Percentiles rank a stretch among this genome's conserved stretches.
phyloP scores from a whole-genome alignment of 768 basidiomycete genomes.

The Boletus speciosus region DNA sequence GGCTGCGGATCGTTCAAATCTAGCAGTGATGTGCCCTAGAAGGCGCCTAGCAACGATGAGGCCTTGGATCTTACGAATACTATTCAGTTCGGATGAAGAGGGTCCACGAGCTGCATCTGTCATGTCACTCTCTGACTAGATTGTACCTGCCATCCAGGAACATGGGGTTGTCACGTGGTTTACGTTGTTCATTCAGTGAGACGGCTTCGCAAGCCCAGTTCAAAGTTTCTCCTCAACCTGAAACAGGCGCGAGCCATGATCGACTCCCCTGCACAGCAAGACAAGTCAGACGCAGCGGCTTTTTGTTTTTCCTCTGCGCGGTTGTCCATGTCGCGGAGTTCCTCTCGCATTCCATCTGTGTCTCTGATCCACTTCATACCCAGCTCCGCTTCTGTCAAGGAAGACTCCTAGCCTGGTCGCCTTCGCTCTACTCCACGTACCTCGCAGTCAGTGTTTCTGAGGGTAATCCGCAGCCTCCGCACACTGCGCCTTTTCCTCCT shows the following conservation, averaged over 20 bases:
- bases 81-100: slow-evolving; percentile 30
- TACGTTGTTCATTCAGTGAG: slow-evolving; percentile 54
- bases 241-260: slow-evolving; percentile 1
- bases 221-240: slow-evolving; percentile 10
- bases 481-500: not conserved
- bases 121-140: slow-evolving; percentile 14
- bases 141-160: slow-evolving; percentile 54
- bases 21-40: slow-evolving; percentile 10
- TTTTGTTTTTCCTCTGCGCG: slow-evolving; percentile 15
- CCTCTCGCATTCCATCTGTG: slow-evolving; percentile 15
- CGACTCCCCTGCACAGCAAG: slow-evolving; percentile 11
- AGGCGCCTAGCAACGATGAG: slow-evolving; percentile 19
- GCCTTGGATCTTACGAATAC: slow-evolving; percentile 28
- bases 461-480: too few relatives aligned
- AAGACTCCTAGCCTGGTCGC: slow-evolving; percentile 13
- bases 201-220: not conserved
- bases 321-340: slow-evolving; percentile 19
- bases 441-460: slow-evolving; percentile 1
- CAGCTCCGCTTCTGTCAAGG: slow-evolving; percentile 31
- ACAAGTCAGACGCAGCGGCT: slow-evolving; percentile 29
- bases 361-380: slow-evolving; percentile 16
- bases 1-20: slow-evolving; percentile 12
- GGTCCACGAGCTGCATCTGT: not conserved
- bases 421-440: slow-evolving; percentile 7
- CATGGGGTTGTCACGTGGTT: slow-evolving; percentile 54